Conservation (phyloP, 78 protist genomes). For the Salpingoeca rosetta region DNA sequence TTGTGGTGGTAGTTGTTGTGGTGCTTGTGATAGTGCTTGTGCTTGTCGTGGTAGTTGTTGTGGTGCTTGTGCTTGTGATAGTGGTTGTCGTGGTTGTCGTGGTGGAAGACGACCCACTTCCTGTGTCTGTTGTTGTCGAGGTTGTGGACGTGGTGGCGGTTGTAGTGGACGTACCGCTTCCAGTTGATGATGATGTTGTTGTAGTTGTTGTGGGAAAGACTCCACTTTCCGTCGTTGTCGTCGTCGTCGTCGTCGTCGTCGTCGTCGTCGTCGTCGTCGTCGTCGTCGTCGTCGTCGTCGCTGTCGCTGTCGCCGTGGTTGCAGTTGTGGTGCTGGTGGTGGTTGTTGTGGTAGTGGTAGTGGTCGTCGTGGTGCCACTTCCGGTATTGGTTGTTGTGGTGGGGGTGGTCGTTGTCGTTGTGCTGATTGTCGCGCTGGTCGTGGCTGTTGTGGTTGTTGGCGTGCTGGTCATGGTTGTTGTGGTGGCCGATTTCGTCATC, state of each 20-base stretch:
- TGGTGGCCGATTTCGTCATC: too few species aligned
- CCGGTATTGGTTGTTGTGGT: background rate
- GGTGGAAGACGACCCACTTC: background rate
- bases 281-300: background rate
- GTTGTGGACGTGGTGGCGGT: background rate
- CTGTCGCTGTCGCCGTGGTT: background rate
- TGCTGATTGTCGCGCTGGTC: too few species aligned
- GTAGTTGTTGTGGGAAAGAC: background rate
- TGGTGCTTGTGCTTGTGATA: background rate
- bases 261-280: background rate
- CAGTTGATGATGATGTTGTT: background rate
- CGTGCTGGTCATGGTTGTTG: too few species aligned
- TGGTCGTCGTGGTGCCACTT: background rate
- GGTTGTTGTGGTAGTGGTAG: background rate
- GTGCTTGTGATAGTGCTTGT: too few species aligned
- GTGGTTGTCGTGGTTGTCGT: background rate
- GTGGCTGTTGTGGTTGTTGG: background rate
- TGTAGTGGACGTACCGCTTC: background rate
- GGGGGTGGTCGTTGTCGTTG: background rate
- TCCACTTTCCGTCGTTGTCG: background rate
- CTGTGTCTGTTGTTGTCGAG: background rate
- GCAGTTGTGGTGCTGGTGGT: background rate
- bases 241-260: background rate
- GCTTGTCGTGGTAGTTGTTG: background rate
- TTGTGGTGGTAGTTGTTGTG: too few species aligned